phyloP scores from a whole-genome alignment of 352 stramenopile species.

The Thraustotheca clavata region DNA sequence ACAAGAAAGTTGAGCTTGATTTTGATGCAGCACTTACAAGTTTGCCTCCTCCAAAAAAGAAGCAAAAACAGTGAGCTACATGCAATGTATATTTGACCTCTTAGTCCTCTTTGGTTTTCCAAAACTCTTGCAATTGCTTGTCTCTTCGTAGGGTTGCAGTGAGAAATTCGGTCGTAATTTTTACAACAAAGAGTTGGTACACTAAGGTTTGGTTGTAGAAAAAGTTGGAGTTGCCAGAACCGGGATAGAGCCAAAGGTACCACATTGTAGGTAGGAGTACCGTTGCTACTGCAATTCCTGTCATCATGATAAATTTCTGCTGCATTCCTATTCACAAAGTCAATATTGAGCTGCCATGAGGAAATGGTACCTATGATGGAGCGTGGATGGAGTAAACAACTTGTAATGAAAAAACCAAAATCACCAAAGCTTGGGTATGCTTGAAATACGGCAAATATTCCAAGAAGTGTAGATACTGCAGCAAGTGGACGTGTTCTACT shows the following conservation, averaged over 20 bases:
- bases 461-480: conserved; percentile 51
- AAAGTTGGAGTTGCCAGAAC: conserved; percentile 83
- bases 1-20: conserved; percentile 76
- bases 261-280: conserved; percentile 80
- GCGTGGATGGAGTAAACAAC: conserved; percentile 63
- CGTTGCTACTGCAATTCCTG: conserved; percentile 54
- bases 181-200: conserved; percentile 77
- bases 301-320: conserved; percentile 62
- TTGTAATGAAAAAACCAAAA: conserved; percentile 67
- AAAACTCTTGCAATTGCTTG: conserved; percentile 62
- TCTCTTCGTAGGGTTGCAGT: conserved; percentile 73
- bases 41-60: conserved; percentile 78
- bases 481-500: conserved; percentile 57
- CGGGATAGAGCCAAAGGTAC: conserved; percentile 81
- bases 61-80: conserved; percentile 37
- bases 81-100: background rate
- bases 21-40: conserved; percentile 70
- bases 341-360: background rate
- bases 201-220: conserved; percentile 86
- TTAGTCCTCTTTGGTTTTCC: conserved; percentile 21
- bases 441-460: conserved; percentile 73
- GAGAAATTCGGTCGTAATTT: conserved; percentile 70
- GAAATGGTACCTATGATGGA: conserved; percentile 55
- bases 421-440: conserved; percentile 69
- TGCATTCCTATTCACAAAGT: conserved; percentile 44